A percentile compares a stretch with the other conserved stretches of the same genome.
These are phyloP conservation scores for Cylindricascospora bacillispora DNA, from an alignment of 1,139 yeast species.

Conservation along the genomic window DNA sequence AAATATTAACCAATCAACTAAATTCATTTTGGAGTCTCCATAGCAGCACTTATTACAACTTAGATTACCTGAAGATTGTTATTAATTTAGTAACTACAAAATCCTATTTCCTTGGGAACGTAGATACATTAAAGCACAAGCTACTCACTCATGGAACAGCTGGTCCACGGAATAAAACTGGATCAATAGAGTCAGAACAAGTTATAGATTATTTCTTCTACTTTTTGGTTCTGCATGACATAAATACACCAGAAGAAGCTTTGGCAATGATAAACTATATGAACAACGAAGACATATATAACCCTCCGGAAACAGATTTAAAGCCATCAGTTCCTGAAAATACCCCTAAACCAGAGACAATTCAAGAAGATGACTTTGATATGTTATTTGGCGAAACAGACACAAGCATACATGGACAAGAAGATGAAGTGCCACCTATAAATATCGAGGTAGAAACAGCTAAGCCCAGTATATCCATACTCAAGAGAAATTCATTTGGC, in stretches of 20 bases:
- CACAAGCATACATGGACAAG: constrained; percentile 16
- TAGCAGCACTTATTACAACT: constrained; percentile 25
- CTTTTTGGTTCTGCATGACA: constrained; percentile 21
- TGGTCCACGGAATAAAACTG: constrained; percentile 14
- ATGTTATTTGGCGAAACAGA: constrained; percentile 26
- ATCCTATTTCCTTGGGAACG: constrained; percentile 18
- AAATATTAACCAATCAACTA: constrained; percentile 24
- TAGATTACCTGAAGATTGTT: constrained; percentile 21
- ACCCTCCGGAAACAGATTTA: constrained; percentile 1
- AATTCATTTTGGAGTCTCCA: constrained; percentile 27
- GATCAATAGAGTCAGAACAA: constrained; percentile 15
- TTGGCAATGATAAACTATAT: constrained; percentile 14
- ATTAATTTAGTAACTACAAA: constrained; percentile 19
- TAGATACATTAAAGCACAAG: constrained; percentile 19
- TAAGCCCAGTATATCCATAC: constrained; percentile 3
- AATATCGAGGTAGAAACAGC: constrained; percentile 2
- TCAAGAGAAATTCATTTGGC: constrained; percentile 17
- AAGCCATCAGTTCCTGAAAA: constrained; percentile 8
- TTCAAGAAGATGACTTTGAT: constrained; percentile 24
- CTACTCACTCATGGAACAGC: constrained; percentile 17
- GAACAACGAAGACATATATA: constrained; percentile 8
- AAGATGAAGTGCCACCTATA: constrained; percentile 10
- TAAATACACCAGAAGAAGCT: constrained; percentile 16
- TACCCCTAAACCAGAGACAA: constrained; percentile 9
- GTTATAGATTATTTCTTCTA: constrained; percentile 22